Conservation (phyloP, 371 early-diverging fungal genomes). For the Apophysomyces ossiformis region DNA sequence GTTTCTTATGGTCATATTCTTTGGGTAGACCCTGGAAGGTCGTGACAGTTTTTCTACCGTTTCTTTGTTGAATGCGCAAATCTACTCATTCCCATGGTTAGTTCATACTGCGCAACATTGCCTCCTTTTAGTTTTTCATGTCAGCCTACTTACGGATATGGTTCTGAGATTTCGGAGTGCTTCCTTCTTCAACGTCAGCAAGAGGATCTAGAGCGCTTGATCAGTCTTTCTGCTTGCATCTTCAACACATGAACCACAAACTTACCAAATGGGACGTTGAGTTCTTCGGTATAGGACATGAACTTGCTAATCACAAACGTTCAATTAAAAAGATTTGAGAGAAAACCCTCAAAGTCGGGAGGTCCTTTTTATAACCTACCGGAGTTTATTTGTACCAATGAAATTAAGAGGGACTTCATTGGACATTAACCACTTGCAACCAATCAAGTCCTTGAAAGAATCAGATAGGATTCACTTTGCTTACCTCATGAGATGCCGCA, state of each 20-base stretch:
- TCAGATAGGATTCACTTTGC: too few species aligned
- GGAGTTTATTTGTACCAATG: too few species aligned
- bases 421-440: too few species aligned
- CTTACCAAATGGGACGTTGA: slow-evolving; percentile 30
- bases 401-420: too few species aligned
- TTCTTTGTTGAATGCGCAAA: slow-evolving; percentile 97
- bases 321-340: too few species aligned
- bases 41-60: slow-evolving; percentile 96
- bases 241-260: neutral
- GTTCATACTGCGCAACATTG: neutral
- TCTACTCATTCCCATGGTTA: slow-evolving; percentile 53
- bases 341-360: too few species aligned
- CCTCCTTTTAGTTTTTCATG: slow-evolving; percentile 14
- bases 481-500: too few species aligned
- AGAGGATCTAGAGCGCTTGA: slow-evolving; percentile 69
- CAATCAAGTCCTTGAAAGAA: too few species aligned
- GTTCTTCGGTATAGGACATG: slow-evolving; percentile 20
- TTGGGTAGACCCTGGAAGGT: slow-evolving; percentile 81
- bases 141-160: slow-evolving; percentile 74
- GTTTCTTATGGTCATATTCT: slow-evolving; percentile 85
- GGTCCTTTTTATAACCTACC: too few species aligned
- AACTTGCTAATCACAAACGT: neutral
- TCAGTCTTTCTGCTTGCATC: neutral
- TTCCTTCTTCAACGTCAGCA: slow-evolving; percentile 78
- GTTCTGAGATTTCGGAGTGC: slow-evolving; percentile 56